Conservation (phyloP, 1,139 yeast species). For the Magnusiomyces suaveolens region DNA sequence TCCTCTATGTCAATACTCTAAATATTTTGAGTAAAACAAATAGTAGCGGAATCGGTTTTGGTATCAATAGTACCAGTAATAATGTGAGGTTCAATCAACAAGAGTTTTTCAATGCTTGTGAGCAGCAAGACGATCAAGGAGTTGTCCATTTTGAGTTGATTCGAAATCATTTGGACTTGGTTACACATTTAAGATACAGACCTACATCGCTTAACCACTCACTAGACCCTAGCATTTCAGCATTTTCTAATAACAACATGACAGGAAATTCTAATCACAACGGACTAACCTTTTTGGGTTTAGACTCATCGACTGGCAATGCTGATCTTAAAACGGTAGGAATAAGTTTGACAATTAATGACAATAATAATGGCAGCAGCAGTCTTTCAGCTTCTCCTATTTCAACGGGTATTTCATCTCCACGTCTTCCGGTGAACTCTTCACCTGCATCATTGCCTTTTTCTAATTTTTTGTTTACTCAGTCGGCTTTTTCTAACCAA, state of each 20-base stretch:
- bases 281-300: neutral
- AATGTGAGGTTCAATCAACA: neutral
- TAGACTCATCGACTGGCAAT: neutral
- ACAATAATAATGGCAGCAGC: neutral
- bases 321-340: neutral
- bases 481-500: no score
- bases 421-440: no score
- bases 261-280: neutral
- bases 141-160: conserved; percentile 22
- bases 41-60: conserved; percentile 8
- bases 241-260: no score
- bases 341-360: no score
- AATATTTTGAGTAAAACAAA: conserved; percentile 17
- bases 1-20: conserved; percentile 19
- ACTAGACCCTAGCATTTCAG: no score
- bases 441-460: no score
- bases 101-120: conserved; percentile 28
- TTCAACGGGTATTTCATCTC: no score
- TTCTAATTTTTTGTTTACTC: no score
- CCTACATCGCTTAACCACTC: conserved; percentile 1
- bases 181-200: conserved; percentile 25
- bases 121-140: conserved; percentile 3
- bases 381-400: no score
- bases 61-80: neutral
- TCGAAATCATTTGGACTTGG: conserved; percentile 30